These are phyloP conservation scores for Lentinula lateritia DNA, from an alignment of 768 basidiomycete genomes.

Conservation along the genomic window DNA sequence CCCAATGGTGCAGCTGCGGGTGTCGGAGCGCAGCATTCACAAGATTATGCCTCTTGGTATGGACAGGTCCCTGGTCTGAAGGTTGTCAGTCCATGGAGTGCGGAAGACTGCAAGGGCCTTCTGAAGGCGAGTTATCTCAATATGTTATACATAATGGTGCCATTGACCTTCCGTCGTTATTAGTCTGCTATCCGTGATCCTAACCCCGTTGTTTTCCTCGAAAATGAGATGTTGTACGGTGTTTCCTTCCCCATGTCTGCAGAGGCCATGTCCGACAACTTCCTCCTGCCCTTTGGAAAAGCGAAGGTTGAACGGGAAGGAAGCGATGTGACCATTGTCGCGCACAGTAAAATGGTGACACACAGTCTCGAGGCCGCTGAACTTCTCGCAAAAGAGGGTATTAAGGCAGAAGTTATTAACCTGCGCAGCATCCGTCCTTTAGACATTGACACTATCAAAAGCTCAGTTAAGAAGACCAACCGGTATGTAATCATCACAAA, in stretches of 20 bases:
- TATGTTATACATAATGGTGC: neutral
- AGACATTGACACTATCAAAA: slow-evolving; percentile 95
- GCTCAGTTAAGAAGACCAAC: slow-evolving; percentile 98
- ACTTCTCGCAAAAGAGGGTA: slow-evolving; percentile 87
- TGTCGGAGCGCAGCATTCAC: slow-evolving; percentile 96
- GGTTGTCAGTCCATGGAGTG: slow-evolving; percentile 95
- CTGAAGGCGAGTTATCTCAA: slow-evolving; percentile 62
- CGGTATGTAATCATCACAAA: slow-evolving; percentile 41
- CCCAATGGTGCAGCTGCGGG: slow-evolving; percentile 98
- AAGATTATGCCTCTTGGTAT: slow-evolving; percentile 96
- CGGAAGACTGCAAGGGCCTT: slow-evolving; percentile 99
- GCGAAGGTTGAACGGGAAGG: slow-evolving; percentile 94
- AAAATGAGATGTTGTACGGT: slow-evolving; percentile 99
- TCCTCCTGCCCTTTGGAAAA: slow-evolving; percentile 95
- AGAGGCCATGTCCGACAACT: slow-evolving; percentile 94
- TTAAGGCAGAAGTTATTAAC: slow-evolving; percentile 98
- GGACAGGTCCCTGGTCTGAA: slow-evolving; percentile 92
- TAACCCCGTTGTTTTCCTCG: slow-evolving; percentile 97
- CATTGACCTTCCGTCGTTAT: neutral
- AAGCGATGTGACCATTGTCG: slow-evolving; percentile 91
- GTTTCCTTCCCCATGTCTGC: slow-evolving; percentile 93
- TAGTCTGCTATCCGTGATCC: slow-evolving; percentile 97
- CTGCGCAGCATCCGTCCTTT: slow-evolving; percentile 92
- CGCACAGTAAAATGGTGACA: slow-evolving; percentile 97
- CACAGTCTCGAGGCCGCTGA: slow-evolving; percentile 95